Conservation (phyloP, 352 stramenopile genomes). For the Phytophthora pistaciae region DNA sequence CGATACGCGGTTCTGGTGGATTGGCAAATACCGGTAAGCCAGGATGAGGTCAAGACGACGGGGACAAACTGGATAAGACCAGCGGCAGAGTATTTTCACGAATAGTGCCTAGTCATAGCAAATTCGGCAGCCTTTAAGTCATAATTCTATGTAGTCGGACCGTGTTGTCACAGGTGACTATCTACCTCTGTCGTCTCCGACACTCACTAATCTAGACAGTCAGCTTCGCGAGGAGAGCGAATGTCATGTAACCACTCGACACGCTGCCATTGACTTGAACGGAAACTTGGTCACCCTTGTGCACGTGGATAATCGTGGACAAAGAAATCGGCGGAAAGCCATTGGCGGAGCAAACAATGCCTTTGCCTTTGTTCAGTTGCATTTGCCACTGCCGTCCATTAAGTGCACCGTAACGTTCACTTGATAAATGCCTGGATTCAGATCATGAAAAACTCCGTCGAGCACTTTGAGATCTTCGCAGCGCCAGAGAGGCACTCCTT, state of each 20-base stretch:
- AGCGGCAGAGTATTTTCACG: too few relatives aligned
- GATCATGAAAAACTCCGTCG: neutral
- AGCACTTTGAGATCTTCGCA: constrained; percentile 19
- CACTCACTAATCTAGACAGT: constrained; percentile 7
- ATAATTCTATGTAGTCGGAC: too few relatives aligned
- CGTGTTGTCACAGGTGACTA: too few relatives aligned
- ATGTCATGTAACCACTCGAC: constrained; percentile 15
- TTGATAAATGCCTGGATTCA: constrained; percentile 17
- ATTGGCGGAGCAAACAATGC: constrained; percentile 8
- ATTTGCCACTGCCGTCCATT: neutral
- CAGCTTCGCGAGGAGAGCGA: constrained; percentile 12
- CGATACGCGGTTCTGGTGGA: too few relatives aligned
- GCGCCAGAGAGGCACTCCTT: constrained; percentile 11
- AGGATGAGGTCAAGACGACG: too few relatives aligned
- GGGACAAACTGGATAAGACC: too few relatives aligned
- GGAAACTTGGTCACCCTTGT: constrained; percentile 12
- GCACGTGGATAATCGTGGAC: constrained; percentile 13
- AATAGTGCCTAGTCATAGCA: too few relatives aligned
- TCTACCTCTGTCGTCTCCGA: too few relatives aligned
- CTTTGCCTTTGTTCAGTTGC: constrained; percentile 12
- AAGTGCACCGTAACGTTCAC: constrained; percentile 18
- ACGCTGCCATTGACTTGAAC: constrained; percentile 6
- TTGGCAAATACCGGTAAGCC: too few relatives aligned
- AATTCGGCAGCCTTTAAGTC: too few relatives aligned
- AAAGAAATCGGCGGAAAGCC: constrained; percentile 7